Percentiles rank a stretch among this genome's conserved stretches.
These are phyloP conservation scores for Kwoniella sp. DNA, from an alignment of 768 basidiomycete genomes.

Conservation along the genomic window DNA sequence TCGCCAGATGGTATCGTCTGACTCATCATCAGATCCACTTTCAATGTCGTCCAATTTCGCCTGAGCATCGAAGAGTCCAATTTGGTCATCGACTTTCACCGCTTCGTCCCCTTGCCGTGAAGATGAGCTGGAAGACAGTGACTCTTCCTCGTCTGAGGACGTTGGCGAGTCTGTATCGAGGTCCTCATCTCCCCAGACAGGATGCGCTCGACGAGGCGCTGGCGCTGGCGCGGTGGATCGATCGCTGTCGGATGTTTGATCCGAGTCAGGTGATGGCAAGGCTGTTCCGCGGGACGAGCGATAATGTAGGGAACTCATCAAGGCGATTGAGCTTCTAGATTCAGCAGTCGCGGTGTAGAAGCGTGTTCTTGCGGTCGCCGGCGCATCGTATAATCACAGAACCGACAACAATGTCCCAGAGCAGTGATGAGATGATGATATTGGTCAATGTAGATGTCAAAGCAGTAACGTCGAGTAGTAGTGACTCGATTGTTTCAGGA, in stretches of 20 bases:
- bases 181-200: background rate
- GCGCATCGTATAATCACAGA: no score
- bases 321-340: no score
- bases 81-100: background rate
- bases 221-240: background rate
- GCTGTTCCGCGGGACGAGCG: no score
- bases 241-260: no score
- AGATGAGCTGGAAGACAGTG: conserved; percentile 13
- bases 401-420: no score
- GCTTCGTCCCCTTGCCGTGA: background rate
- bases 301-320: no score
- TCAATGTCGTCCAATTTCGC: background rate
- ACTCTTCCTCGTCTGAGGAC: conserved; percentile 20
- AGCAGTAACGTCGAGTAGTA: no score
- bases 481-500: background rate
- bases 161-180: background rate
- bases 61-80: background rate
- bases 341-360: no score
- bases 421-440: no score
- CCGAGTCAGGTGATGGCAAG: background rate
- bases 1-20: conserved; percentile 1
- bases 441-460: no score
- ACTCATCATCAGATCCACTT: background rate
- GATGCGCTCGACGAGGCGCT: background rate
- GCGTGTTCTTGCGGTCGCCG: no score